Evolutionary conservation across 441 rosid genomes (phyloP), one percentile per base, ranked within the genome.

Genomic region (Flueggea neowawraea): DNA sequence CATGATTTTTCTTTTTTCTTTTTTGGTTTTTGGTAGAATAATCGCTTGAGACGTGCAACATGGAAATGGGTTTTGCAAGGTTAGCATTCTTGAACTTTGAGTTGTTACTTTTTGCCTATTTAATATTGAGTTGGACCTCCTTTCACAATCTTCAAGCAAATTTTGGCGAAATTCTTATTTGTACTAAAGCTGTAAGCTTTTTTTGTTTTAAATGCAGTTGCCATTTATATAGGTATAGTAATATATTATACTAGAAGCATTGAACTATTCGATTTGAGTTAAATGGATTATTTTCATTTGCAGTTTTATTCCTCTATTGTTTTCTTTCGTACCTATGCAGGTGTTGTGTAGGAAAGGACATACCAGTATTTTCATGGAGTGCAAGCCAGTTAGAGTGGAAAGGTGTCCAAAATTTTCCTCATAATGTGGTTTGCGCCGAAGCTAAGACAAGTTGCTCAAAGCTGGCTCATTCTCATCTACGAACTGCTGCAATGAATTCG

Each of bases 271-370:
- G n/a, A 12, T 54, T 16, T 17, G 1, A 14, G 22, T 55, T 55
- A 36, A 8, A 3, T 31, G 16, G 45, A 14, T 28, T 36, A 28
- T 13, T 54, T 36, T 8, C 6, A 39, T 33, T 10, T n/a, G 43
- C 45, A 0, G 16, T 57, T 13, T 9, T 14, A 9, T 33, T 39
- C 12, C 9, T 6, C 45, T 13, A 6, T n/a, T 13, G 5, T 36
- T 60, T 39, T 9, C 10, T 10, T 51, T 41, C 28, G 47, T 62
- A 10, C 9, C 31, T 15, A 32, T 43, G 0, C 31, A 84, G 89
- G 72, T 66, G 78, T 64, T 74, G 67, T 80, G 63, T 72, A 32
- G 81, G 77, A 8, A 74, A 79, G 52, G 79, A 69, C 55, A 62
- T 71, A 39, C 62, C 67, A 49, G 75, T 71, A 61, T 72, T 75